Evolutionary conservation across 23 red algal genomes (phyloP).

Genomic region (Cyanidioschyzon merolae): DNA sequence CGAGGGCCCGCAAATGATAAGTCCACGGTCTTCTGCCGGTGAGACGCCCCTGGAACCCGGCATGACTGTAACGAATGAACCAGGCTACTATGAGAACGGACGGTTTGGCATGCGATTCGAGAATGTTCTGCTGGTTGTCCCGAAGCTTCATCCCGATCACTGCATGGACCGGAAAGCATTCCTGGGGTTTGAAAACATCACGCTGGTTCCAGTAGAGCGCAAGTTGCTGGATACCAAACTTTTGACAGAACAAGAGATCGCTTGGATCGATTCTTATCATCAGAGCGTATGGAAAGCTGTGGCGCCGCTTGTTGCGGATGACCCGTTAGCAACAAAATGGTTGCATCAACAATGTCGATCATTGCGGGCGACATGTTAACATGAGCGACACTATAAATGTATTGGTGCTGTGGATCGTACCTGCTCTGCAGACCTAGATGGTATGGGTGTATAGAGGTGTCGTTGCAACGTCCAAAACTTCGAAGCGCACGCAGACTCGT

Average conservation of each 20-base stretch:
- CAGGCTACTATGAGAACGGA: conserved; percentile 96
- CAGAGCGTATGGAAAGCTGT: conserved; percentile 32
- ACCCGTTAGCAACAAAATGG: conserved; percentile 1
- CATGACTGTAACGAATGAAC: conserved; percentile 88
- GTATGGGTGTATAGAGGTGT: too few relatives aligned
- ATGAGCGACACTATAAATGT: too few relatives aligned
- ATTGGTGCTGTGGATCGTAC: too few relatives aligned
- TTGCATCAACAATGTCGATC: neutral
- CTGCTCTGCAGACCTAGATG: too few relatives aligned
- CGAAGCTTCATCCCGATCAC: neutral
- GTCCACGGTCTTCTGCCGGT: conserved; percentile 43
- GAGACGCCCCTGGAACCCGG: conserved; percentile 57
- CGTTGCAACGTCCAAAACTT: too few relatives aligned
- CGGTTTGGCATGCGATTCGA: conserved; percentile 94
- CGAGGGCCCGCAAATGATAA: conserved; percentile 89
- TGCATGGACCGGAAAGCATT: conserved; percentile 32
- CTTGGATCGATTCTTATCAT: conserved; percentile 82
- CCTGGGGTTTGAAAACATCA: conserved; percentile 60
- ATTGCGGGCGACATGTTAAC: too few relatives aligned
- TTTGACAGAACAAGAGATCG: conserved; percentile 42
- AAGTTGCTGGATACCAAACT: conserved; percentile 47
- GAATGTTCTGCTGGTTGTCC: conserved; percentile 59
- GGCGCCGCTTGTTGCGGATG: conserved; percentile 36
- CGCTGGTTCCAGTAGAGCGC: conserved; percentile 52
- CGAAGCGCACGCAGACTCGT: too few relatives aligned